Evolutionary conservation across 2,329 filamentous ascomycete genomes (phyloP).

Genomic region (Metarhizium brunneum): DNA sequence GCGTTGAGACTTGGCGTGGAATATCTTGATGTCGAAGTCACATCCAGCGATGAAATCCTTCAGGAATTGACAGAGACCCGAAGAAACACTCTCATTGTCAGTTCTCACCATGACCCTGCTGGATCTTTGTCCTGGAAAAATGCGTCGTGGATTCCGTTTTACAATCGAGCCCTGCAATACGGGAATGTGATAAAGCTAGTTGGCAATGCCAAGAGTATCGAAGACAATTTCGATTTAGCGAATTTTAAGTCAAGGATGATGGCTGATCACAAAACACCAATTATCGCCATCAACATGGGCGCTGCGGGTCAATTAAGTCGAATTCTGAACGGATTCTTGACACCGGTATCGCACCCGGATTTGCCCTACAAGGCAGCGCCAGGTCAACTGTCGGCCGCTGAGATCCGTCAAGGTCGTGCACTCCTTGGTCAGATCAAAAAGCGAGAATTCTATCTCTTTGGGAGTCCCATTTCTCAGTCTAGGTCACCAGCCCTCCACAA

Average conservation of each 20-base stretch:
- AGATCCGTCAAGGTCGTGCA: conserved; percentile 72
- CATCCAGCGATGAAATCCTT: conserved; percentile 69
- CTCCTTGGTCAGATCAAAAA: conserved; percentile 70
- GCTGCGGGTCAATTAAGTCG: conserved; percentile 77
- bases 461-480: conserved; percentile 72
- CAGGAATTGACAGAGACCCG: conserved; percentile 56
- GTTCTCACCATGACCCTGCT: conserved; percentile 86
- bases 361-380: conserved; percentile 92
- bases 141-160: conserved; percentile 83
- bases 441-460: conserved; percentile 79
- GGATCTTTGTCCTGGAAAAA: conserved; percentile 79
- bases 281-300: conserved; percentile 97
- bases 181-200: conserved; percentile 94
- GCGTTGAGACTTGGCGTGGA: conserved; percentile 81
- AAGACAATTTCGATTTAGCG: conserved; percentile 80
- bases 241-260: conserved; percentile 73
- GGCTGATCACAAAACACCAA: conserved; percentile 63
- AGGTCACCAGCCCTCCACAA: conserved; percentile 89
- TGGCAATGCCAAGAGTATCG: conserved; percentile 63
- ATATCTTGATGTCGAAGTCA: conserved; percentile 89
- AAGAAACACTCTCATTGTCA: conserved; percentile 74
- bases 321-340: conserved; percentile 86
- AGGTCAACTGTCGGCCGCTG: conserved; percentile 81
- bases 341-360: conserved; percentile 81
- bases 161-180: conserved; percentile 81